These are phyloP conservation scores for Phytophthora europaea DNA, from an alignment of 352 stramenopile species.

Conservation along the genomic window DNA sequence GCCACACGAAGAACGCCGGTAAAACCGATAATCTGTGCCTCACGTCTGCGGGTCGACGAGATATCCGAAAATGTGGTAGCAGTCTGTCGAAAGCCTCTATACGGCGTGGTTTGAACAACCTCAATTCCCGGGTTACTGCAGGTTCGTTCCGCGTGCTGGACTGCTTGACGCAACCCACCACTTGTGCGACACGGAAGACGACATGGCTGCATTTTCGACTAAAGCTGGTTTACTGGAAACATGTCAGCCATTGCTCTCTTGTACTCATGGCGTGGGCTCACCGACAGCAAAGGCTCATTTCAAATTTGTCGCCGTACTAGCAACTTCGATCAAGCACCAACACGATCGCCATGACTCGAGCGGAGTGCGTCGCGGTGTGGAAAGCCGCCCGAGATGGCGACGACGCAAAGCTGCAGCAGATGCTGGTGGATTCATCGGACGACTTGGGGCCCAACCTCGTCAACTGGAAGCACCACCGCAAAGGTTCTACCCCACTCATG, in stretches of 20 bases:
- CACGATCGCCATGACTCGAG: conserved; percentile 35
- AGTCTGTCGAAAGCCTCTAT: too few species aligned
- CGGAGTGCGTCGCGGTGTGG: conserved; percentile 44
- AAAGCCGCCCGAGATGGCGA: conserved; percentile 44
- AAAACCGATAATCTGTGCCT: too few species aligned
- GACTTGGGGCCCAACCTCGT: conserved; percentile 40
- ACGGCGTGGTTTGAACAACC: neutral
- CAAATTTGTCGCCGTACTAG: conserved; percentile 12
- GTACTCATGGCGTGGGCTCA: neutral
- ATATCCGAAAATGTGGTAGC: too few species aligned
- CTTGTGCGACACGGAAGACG: conserved; percentile 18
- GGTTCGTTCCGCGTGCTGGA: too few species aligned
- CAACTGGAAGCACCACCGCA: conserved; percentile 49
- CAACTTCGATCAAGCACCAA: neutral
- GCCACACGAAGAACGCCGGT: too few species aligned
- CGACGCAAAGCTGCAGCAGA: conserved; percentile 30
- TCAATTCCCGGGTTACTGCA: neutral
- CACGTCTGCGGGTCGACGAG: too few species aligned
- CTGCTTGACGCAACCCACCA: conserved; percentile 11
- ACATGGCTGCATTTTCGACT: conserved; percentile 23
- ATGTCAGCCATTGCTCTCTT: conserved; percentile 21
- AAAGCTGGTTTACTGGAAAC: conserved; percentile 20
- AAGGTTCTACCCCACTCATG: conserved; percentile 78
- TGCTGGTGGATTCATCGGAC: conserved; percentile 32
- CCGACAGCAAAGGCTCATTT: conserved; percentile 20